phyloP scores from a whole-genome alignment of 768 basidiomycete species.

The Coprinellus micaceus region DNA sequence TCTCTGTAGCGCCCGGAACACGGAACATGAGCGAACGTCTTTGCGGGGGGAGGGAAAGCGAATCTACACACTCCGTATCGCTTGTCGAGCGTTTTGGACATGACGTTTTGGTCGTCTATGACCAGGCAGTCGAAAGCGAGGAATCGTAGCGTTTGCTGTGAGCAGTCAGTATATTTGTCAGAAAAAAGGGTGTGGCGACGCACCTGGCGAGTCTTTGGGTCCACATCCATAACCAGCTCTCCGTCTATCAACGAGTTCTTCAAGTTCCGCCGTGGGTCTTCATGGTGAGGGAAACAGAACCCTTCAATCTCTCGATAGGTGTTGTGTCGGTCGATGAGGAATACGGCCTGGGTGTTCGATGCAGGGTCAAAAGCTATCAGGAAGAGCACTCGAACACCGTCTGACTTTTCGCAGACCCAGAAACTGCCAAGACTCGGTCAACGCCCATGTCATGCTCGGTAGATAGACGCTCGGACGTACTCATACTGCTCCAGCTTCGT shows the following conservation, averaged over 20 bases:
- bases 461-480: no score
- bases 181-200: conserved; percentile 20
- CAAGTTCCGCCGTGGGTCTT: conserved; percentile 62
- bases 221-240: conserved; percentile 88
- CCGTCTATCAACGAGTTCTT: conserved; percentile 86
- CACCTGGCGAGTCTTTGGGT: conserved; percentile 70
- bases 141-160: conserved; percentile 75
- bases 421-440: conserved; percentile 56
- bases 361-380: conserved; percentile 61
- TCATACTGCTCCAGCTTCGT: conserved; percentile 78
- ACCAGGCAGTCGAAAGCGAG: conserved; percentile 94
- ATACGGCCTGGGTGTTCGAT: conserved; percentile 56
- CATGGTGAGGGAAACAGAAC: conserved; percentile 88
- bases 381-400: conserved; percentile 88
- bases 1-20: conserved; percentile 42
- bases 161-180: background rate
- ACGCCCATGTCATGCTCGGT: no score
- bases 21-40: conserved; percentile 6
- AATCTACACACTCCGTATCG: conserved; percentile 86
- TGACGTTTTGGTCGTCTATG: conserved; percentile 80
- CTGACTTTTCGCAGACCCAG: conserved; percentile 99
- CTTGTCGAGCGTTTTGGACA: conserved; percentile 76
- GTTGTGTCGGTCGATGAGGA: conserved; percentile 93
- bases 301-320: conserved; percentile 70
- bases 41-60: background rate